These are phyloP conservation scores for Dryadomyces quercivorus DNA, from an alignment of 2,329 filamentous ascomycete species.

Conservation along the genomic window DNA sequence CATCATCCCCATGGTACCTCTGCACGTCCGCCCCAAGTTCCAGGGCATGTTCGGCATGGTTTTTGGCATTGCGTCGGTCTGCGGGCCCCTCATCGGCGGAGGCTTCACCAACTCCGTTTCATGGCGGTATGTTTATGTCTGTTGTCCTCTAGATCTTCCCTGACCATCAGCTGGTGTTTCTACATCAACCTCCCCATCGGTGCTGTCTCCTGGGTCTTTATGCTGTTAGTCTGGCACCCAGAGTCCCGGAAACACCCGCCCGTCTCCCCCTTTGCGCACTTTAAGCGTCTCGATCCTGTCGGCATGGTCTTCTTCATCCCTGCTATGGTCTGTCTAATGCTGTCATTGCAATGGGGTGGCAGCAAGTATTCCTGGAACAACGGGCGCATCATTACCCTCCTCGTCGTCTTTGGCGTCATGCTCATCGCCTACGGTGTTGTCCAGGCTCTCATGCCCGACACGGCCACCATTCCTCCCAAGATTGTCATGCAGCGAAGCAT, in stretches of 20 bases:
- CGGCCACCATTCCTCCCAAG: constrained; percentile 42
- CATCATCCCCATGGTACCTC: constrained; percentile 19
- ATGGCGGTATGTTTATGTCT: constrained; percentile 11
- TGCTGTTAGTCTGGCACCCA: constrained; percentile 9
- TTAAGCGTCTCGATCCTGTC: constrained; percentile 15
- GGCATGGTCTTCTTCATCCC: constrained; percentile 13
- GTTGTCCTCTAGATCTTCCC: no score
- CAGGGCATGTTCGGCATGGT: constrained; percentile 25
- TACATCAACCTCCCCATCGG: constrained; percentile 21
- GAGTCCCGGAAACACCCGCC: background rate
- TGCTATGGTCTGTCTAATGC: constrained; percentile 26
- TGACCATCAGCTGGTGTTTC: constrained; percentile 17
- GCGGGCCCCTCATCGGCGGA: constrained; percentile 15
- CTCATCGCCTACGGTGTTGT: background rate
- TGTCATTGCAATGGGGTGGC: constrained; percentile 32
- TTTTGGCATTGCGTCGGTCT: constrained; percentile 25
- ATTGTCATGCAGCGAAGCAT: constrained; percentile 45
- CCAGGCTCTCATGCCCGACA: constrained; percentile 27
- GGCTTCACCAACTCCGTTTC: constrained; percentile 16
- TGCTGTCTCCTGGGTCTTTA: constrained; percentile 14
- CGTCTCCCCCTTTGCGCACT: background rate
- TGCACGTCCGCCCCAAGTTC: constrained; percentile 12
- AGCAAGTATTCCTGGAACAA: constrained; percentile 20
- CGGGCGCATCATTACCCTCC: constrained; percentile 20
- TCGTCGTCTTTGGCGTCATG: constrained; percentile 14